Evolutionary conservation across 2,329 filamentous ascomycete species (phyloP).

Genomic region (Colletotrichum agaves): DNA sequence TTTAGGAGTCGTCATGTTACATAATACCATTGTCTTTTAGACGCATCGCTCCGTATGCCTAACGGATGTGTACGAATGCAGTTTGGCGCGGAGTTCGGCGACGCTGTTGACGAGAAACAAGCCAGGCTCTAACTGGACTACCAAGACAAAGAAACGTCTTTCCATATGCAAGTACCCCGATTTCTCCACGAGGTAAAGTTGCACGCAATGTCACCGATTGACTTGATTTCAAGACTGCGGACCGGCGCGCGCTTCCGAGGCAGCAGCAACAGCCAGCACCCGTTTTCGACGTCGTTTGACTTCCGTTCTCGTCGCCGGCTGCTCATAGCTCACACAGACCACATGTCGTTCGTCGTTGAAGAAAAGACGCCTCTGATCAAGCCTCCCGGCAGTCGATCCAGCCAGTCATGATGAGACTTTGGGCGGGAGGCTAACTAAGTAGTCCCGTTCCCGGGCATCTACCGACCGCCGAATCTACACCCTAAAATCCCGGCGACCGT

Average conservation of each 20-base stretch:
- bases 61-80: constrained; percentile 11
- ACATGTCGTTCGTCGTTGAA: constrained; percentile 32
- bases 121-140: constrained; percentile 23
- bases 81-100: constrained; percentile 16
- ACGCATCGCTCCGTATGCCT: background rate
- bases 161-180: constrained; percentile 31
- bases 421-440: constrained; percentile 21
- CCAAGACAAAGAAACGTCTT: constrained; percentile 36
- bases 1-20: constrained; percentile 9
- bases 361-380: constrained; percentile 25
- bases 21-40: constrained; percentile 16
- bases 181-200: constrained; percentile 28
- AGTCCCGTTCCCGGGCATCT: constrained; percentile 15
- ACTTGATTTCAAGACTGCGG: constrained; percentile 19
- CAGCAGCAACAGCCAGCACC: constrained; percentile 1
- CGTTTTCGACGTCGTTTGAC: constrained; percentile 28
- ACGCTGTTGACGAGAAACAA: constrained; percentile 17
- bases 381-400: constrained; percentile 21
- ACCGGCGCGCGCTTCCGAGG: constrained; percentile 23
- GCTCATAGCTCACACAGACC: constrained; percentile 15
- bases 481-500: constrained; percentile 16
- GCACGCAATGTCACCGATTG: constrained; percentile 11
- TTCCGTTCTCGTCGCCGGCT: constrained; percentile 14
- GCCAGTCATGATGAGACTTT: constrained; percentile 5
- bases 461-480: constrained; percentile 29